A percentile compares a stretch with the other conserved stretches of the same genome.
Conservation (phyloP, 805 yeast species). For the Saccharomycopsis selenospora region DNA sequence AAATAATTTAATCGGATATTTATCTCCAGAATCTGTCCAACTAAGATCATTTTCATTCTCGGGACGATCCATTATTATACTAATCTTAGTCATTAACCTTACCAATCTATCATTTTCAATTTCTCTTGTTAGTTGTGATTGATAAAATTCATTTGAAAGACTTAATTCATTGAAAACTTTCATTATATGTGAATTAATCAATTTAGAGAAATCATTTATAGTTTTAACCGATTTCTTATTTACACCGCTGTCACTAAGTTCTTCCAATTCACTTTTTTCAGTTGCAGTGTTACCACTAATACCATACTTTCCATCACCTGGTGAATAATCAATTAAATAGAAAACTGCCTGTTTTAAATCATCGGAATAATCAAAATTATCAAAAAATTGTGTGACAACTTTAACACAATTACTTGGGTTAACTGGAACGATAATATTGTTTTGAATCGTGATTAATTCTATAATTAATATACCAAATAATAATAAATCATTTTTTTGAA, state of each 20-base stretch:
- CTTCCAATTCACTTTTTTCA: slow-evolving; percentile 21
- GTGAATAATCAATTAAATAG: slow-evolving; percentile 28
- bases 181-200: slow-evolving; percentile 40
- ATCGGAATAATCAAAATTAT: slow-evolving; percentile 23
- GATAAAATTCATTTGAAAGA: slow-evolving; percentile 49
- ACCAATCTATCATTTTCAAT: slow-evolving; percentile 85
- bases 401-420: slow-evolving; percentile 15
- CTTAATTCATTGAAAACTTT: slow-evolving; percentile 43
- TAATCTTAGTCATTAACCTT: slow-evolving; percentile 72
- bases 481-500: slow-evolving; percentile 49
- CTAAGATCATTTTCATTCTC: slow-evolving; percentile 47
- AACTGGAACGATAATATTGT: slow-evolving; percentile 26
- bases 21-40: slow-evolving; percentile 72
- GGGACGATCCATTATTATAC: slow-evolving; percentile 69
- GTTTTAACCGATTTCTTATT: no score
- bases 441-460: slow-evolving; percentile 32
- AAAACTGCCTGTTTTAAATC: slow-evolving; percentile 38
- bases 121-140: slow-evolving; percentile 58
- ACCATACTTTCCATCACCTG: neutral
- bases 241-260: no score
- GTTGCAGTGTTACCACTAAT: neutral
- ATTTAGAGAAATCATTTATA: slow-evolving; percentile 31
- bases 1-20: slow-evolving; percentile 67
- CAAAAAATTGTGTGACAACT: slow-evolving; percentile 13
- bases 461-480: slow-evolving; percentile 54